A percentile compares a stretch with the other conserved stretches of the same genome.
These are phyloP conservation scores for Hevea brasiliensis DNA, from an alignment of 345 rosid genomes.

Conservation along the genomic window DNA sequence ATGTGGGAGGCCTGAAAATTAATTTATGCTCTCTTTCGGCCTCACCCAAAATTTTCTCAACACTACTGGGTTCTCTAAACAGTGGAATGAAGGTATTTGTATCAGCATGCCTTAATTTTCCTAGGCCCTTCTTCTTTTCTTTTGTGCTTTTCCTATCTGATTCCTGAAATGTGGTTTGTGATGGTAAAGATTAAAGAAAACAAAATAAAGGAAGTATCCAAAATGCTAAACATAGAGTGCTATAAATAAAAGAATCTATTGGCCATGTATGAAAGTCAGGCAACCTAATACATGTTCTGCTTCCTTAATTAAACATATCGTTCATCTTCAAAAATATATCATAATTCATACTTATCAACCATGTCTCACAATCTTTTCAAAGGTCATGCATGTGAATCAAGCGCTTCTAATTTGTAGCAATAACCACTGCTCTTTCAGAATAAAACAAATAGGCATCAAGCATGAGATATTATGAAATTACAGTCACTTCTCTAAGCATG, in stretches of 20 bases:
- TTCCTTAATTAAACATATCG: neutral
- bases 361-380: neutral
- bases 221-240: neutral
- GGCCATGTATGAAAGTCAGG: neutral
- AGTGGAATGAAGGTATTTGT: conserved; percentile 77
- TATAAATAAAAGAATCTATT: neutral
- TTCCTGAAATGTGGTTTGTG: conserved; percentile 22
- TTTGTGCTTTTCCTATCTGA: conserved; percentile 40
- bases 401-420: neutral
- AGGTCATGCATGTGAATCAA: neutral
- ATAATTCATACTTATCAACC: neutral
- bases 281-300: neutral
- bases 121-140: conserved; percentile 69
- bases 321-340: neutral
- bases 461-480: neutral
- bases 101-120: conserved; percentile 60
- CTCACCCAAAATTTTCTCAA: conserved; percentile 87
- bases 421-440: neutral
- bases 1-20: conserved; percentile 69
- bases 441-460: neutral
- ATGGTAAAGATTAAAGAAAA: neutral
- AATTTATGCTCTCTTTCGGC: conserved; percentile 84
- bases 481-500: neutral
- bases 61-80: conserved; percentile 84
- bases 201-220: neutral